Conservation (phyloP, 495 filamentous ascomycete genomes). For the Apodospora peruviana region DNA sequence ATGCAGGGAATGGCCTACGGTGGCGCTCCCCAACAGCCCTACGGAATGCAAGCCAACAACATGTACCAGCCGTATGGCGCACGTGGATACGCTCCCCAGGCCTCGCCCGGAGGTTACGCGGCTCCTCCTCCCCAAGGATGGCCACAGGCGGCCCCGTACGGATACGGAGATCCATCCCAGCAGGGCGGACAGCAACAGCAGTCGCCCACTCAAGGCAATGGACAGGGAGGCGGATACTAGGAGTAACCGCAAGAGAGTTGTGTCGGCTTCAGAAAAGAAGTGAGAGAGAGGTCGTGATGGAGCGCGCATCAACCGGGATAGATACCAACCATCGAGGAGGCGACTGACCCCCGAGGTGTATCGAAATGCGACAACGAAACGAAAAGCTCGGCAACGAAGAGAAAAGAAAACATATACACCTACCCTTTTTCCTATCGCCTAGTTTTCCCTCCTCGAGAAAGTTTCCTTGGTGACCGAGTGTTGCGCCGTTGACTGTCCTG, state of each 20-base stretch:
- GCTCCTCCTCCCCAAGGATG: slow-evolving; percentile 28
- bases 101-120: slow-evolving; percentile 21
- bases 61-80: slow-evolving; percentile 22
- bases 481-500: background rate
- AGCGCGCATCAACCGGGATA: no score
- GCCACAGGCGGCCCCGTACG: slow-evolving; percentile 22
- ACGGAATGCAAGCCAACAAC: slow-evolving; percentile 21
- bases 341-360: background rate
- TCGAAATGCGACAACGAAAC: background rate
- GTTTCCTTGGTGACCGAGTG: no score
- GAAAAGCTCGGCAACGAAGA: slow-evolving; percentile 4
- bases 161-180: slow-evolving; percentile 35
- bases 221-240: slow-evolving; percentile 25
- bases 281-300: no score
- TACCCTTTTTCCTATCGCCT: no score
- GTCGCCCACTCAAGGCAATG: slow-evolving; percentile 26
- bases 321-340: no score
- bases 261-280: no score
- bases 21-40: slow-evolving; percentile 30
- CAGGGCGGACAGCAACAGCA: slow-evolving; percentile 24
- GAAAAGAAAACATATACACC: background rate
- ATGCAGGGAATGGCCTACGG: slow-evolving; percentile 28
- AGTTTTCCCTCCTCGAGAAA: no score
- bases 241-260: background rate
- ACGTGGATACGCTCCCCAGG: slow-evolving; percentile 21